Evolutionary conservation across 2,329 filamentous ascomycete genomes (phyloP).

Genomic region (Colletotrichum gloeosporioides): DNA sequence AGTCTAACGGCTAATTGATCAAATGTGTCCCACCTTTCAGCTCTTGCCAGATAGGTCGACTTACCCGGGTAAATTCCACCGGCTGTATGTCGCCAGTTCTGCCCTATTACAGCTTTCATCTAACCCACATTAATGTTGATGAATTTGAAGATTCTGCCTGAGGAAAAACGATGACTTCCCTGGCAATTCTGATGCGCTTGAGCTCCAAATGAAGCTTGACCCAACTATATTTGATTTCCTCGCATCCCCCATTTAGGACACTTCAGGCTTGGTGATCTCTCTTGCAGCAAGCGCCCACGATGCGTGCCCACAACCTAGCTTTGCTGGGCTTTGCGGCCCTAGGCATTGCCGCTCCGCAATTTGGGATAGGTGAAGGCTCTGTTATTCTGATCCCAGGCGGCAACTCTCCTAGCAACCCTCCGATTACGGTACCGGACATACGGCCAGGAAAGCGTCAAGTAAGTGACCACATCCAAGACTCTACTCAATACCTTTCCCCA

Average conservation of each 20-base stretch:
- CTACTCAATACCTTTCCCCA: fast-evolving
- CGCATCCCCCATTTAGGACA: neutral
- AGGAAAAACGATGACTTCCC: neutral
- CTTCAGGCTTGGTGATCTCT: neutral
- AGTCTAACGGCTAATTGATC: too few relatives aligned
- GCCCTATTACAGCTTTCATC: neutral
- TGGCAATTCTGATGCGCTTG: neutral
- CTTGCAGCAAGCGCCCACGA: neutral
- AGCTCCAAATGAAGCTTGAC: neutral
- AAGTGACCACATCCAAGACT: neutral
- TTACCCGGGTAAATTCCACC: neutral
- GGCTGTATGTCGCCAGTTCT: neutral
- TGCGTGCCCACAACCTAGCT: neutral
- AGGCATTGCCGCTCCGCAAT: neutral
- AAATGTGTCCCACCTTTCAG: too few relatives aligned
- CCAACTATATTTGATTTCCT: too few relatives aligned
- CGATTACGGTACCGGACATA: neutral
- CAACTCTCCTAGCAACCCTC: neutral
- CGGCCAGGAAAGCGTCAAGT: neutral
- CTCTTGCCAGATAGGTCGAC: neutral
- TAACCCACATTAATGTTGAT: neutral
- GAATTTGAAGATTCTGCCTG: neutral
- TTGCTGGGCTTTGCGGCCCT: neutral
- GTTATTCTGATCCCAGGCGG: neutral
- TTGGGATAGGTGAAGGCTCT: neutral